Evolutionary conservation across 2,329 filamentous ascomycete species (phyloP), one percentile per base, ranked within the genome.

Genomic region (Fusarium sp.): DNA sequence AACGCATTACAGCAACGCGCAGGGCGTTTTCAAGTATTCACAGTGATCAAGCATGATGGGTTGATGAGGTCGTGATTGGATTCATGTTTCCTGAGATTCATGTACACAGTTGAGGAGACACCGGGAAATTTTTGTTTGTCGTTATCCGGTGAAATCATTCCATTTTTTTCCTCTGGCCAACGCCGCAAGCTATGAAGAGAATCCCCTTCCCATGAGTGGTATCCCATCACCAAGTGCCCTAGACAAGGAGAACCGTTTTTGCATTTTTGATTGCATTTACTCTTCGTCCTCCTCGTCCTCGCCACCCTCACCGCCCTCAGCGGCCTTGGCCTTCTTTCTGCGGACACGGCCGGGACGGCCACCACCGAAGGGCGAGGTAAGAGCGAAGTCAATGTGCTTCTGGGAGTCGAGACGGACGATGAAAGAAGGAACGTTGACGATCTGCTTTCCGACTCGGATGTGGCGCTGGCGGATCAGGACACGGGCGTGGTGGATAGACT

Each of bases 371-470:
- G 96, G 95, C 82, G 95, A 98, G 86, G 92, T 97, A 76, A 99
- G 91, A 73, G 96, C 90, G 84, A 99, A 98, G 90, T 99, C 96
- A 81, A 99, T 98, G 92, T 99, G 96, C 93, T 99, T 99, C 92
- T 99, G 96, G 80, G 94, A 98, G 90, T 99, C 96, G 82, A 99
- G 94, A 87, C 96, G 96, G 85, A 99, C 96, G 83, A 99, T 92
- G 92, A 97, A 99, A 60, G 95, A 98, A 75, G 96, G 96, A 69
- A 99, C 96, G 87, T 99, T 99, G 90, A 99, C 96, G 83, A 99
- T 98, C 90, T 99, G 96, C 93, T 99, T 99, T 87, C 96, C 96
- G 83, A 99, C 96, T 82, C 94, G 96, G 87, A 99, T 99, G 90
- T 99, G 96, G 83, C 96, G 92, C 90, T 99, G 96, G 84, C 94